Evolutionary conservation across 768 basidiomycete species (phyloP).

Genomic region (Dendrothele bispora): DNA sequence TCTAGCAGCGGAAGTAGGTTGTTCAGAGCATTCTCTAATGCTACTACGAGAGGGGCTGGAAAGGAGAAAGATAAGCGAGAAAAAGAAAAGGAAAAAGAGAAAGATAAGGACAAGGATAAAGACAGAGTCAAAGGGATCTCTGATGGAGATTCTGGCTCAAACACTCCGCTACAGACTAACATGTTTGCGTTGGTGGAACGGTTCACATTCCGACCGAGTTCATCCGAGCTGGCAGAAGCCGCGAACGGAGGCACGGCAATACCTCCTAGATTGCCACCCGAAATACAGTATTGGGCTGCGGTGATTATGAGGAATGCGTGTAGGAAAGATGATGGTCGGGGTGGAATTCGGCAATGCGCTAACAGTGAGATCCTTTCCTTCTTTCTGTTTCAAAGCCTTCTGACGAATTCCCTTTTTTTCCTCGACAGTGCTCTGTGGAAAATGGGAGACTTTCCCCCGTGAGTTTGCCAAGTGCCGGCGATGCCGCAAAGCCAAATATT

Average conservation of each 20-base stretch:
- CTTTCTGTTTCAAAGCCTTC: slow-evolving; percentile 1
- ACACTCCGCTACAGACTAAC: slow-evolving; percentile 64
- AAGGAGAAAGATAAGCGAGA: slow-evolving; percentile 45
- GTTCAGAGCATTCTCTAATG: slow-evolving; percentile 45
- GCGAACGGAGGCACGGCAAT: slow-evolving; percentile 20
- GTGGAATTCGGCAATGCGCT: slow-evolving; percentile 96
- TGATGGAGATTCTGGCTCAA: slow-evolving; percentile 5
- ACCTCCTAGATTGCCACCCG: slow-evolving; percentile 69
- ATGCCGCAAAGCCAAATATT: slow-evolving; percentile 98
- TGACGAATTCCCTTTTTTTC: slow-evolving; percentile 12
- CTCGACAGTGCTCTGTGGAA: slow-evolving; percentile 84
- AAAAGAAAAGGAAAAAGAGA: slow-evolving; percentile 54
- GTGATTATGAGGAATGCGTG: slow-evolving; percentile 99
- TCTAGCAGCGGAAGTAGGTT: slow-evolving; percentile 30
- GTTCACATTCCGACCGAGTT: slow-evolving; percentile 92
- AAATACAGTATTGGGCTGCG: slow-evolving; percentile 99
- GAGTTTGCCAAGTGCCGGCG: slow-evolving; percentile 97
- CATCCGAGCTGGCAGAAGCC: slow-evolving; percentile 74
- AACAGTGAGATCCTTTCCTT: slow-evolving; percentile 63
- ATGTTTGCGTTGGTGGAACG: slow-evolving; percentile 95
- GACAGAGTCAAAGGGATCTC: neutral
- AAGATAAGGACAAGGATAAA: slow-evolving; percentile 12
- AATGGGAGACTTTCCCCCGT: slow-evolving; percentile 89
- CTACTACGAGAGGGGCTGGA: slow-evolving; percentile 47
- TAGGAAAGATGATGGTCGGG: slow-evolving; percentile 89